phyloP scores from a whole-genome alignment of 805 yeast species.

The Brettanomyces bruxellensis region DNA sequence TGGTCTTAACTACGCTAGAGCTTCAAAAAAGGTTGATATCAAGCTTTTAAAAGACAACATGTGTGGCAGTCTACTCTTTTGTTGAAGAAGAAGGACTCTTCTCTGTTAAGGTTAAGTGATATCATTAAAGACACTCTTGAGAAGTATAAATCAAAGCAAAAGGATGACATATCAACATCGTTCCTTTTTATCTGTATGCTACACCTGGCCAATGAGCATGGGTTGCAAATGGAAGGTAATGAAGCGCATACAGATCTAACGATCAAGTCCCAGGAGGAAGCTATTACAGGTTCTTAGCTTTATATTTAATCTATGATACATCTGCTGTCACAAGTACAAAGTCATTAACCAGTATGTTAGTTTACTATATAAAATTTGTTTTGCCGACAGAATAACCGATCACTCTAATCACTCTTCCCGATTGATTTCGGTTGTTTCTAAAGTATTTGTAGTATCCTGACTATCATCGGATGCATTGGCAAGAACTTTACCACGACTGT shows the following conservation, averaged over 20 bases:
- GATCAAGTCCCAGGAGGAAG: conserved; percentile 5
- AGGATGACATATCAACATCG: conserved; percentile 70
- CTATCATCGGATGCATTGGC: conserved; percentile 9
- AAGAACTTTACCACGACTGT: conserved; percentile 17
- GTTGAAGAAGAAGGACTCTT: conserved; percentile 5
- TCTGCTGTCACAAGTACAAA: neutral
- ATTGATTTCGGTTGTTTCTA: neutral
- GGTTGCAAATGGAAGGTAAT: conserved; percentile 45
- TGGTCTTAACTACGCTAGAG: conserved; percentile 50
- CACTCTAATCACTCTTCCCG: too few relatives aligned
- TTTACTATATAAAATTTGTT: neutral
- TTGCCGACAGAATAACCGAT: neutral
- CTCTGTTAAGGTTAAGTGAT: conserved; percentile 11
- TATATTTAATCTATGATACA: neutral
- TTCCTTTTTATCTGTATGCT: conserved; percentile 76
- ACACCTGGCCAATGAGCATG: conserved; percentile 83
- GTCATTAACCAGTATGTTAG: too few relatives aligned
- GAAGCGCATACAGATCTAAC: conserved; percentile 19
- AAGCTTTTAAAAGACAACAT: conserved; percentile 62
- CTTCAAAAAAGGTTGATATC: conserved; percentile 76
- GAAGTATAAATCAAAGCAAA: conserved; percentile 48
- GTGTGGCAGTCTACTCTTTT: conserved; percentile 49
- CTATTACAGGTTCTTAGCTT: neutral
- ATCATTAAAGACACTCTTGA: conserved; percentile 18
- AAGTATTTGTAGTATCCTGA: neutral